Evolutionary conservation across 129 eudicot genomes (phyloP).

Genomic region (Arctium minus): DNA sequence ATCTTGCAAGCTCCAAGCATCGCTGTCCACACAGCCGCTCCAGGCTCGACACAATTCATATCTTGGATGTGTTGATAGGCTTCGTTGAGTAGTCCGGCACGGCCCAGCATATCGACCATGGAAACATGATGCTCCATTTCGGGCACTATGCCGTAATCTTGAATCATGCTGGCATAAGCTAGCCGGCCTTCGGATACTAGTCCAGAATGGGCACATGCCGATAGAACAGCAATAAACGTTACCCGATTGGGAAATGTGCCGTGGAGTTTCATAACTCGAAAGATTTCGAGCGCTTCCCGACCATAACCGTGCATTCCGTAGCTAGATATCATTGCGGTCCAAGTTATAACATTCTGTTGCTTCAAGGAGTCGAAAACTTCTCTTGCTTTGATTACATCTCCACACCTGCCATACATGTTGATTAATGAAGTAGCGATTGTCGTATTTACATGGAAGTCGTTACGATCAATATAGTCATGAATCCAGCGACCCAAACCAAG

Average conservation of each 20-base stretch:
- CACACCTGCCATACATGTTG: slow-evolving; percentile 61
- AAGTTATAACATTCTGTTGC: slow-evolving; percentile 49
- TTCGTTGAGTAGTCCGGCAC: slow-evolving; percentile 50
- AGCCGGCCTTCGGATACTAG: slow-evolving; percentile 44
- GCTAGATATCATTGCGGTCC: slow-evolving; percentile 66
- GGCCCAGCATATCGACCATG: slow-evolving; percentile 70
- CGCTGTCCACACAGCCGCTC: slow-evolving; percentile 62
- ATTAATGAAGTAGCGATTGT: slow-evolving; percentile 51
- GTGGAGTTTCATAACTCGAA: slow-evolving; percentile 36
- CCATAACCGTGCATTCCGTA: slow-evolving; percentile 67
- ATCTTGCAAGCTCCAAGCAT: slow-evolving; percentile 72
- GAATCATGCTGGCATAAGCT: slow-evolving; percentile 41
- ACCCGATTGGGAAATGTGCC: slow-evolving; percentile 49
- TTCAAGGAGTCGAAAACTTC: slow-evolving; percentile 44
- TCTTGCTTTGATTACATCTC: slow-evolving; percentile 48
- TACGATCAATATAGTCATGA: slow-evolving; percentile 27
- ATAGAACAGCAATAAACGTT: slow-evolving; percentile 49
- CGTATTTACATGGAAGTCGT: slow-evolving; percentile 16
- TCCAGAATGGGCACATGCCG: slow-evolving; percentile 69
- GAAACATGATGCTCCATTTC: slow-evolving; percentile 60
- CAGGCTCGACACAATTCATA: slow-evolving; percentile 22
- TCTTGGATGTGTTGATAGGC: slow-evolving; percentile 43
- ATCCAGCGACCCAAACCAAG: slow-evolving; percentile 55
- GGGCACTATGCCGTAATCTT: slow-evolving; percentile 35
- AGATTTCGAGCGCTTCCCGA: slow-evolving; percentile 48